Percentiles rank a stretch among this genome's conserved stretches.
Evolutionary conservation across 2,329 filamentous ascomycete genomes (phyloP).

Genomic region (Phaeosphaeria sp.): DNA sequence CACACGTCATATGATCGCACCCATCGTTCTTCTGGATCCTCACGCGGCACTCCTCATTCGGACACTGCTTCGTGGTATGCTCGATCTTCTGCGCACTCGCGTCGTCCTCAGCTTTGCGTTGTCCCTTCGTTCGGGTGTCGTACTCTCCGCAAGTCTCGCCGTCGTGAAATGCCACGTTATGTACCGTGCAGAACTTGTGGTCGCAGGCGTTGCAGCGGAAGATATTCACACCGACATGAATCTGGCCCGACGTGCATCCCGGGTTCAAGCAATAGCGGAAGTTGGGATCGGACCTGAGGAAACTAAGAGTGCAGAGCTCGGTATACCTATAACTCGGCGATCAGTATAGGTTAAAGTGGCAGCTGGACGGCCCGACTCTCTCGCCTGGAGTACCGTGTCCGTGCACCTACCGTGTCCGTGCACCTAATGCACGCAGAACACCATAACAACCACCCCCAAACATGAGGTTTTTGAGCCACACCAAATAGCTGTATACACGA

Average conservation of each 20-base stretch:
- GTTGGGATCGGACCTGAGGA: slow-evolving; percentile 46
- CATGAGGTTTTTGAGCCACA: no score
- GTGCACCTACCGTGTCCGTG: no score
- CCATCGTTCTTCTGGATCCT: slow-evolving; percentile 46
- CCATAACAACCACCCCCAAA: no score
- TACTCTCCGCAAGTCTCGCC: slow-evolving; percentile 47
- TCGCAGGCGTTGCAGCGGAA: slow-evolving; percentile 44
- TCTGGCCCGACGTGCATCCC: slow-evolving; percentile 58
- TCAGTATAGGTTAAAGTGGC: neutral
- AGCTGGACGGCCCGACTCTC: no score
- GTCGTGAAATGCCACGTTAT: slow-evolving; percentile 42
- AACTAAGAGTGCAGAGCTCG: slow-evolving; percentile 49
- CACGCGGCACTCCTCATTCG: slow-evolving; percentile 35
- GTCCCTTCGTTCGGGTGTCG: slow-evolving; percentile 27
- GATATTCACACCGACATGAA: slow-evolving; percentile 59
- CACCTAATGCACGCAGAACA: no score
- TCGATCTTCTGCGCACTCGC: slow-evolving; percentile 31
- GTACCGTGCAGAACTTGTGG: slow-evolving; percentile 42
- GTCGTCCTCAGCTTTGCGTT: slow-evolving; percentile 18
- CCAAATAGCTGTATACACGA: no score
- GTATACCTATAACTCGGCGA: slow-evolving; percentile 30
- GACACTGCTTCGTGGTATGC: slow-evolving; percentile 31
- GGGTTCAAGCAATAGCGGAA: neutral
- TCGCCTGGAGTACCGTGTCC: slow-evolving; percentile 1
- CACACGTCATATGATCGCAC: slow-evolving; percentile 47